A percentile compares a stretch with the other conserved stretches of the same genome.
phyloP scores from a whole-genome alignment of 495 filamentous ascomycete species.

The Eremomyces bilateralis region DNA sequence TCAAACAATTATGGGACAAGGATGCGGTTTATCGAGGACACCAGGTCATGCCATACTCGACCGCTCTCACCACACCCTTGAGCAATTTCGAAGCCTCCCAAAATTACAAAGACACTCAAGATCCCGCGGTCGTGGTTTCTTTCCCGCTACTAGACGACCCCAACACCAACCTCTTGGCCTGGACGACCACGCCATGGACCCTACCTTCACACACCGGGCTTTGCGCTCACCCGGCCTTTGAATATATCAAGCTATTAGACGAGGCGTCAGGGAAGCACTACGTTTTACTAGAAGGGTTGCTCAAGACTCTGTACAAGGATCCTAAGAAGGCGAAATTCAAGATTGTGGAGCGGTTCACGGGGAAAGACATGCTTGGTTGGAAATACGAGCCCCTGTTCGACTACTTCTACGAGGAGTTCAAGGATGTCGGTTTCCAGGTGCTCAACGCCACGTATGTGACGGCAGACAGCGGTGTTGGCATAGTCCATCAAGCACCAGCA shows the following conservation, averaged over 20 bases:
- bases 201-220: slow-evolving; percentile 67
- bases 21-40: slow-evolving; percentile 73
- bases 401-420: slow-evolving; percentile 88
- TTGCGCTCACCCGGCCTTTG: slow-evolving; percentile 70
- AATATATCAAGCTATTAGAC: slow-evolving; percentile 84
- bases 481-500: slow-evolving; percentile 88
- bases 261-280: slow-evolving; percentile 64
- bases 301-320: slow-evolving; percentile 82
- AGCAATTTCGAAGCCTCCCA: slow-evolving; percentile 90
- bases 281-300: slow-evolving; percentile 66
- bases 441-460: slow-evolving; percentile 80
- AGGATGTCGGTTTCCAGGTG: slow-evolving; percentile 67
- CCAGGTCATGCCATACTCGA: slow-evolving; percentile 88
- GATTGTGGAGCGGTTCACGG: slow-evolving; percentile 60
- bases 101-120: slow-evolving; percentile 84
- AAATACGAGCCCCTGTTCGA: slow-evolving; percentile 79
- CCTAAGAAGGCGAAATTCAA: slow-evolving; percentile 95
- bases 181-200: slow-evolving; percentile 97
- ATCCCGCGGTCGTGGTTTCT: slow-evolving; percentile 75
- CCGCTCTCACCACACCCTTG: slow-evolving; percentile 68
- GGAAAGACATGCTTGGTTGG: slow-evolving; percentile 78
- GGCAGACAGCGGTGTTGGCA: slow-evolving; percentile 77
- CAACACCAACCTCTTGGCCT: slow-evolving; percentile 55
- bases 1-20: slow-evolving; percentile 81
- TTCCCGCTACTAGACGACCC: slow-evolving; percentile 67